Conservation (phyloP, 2,329 filamentous ascomycete genomes). For the Paecilomyces niveus region DNA sequence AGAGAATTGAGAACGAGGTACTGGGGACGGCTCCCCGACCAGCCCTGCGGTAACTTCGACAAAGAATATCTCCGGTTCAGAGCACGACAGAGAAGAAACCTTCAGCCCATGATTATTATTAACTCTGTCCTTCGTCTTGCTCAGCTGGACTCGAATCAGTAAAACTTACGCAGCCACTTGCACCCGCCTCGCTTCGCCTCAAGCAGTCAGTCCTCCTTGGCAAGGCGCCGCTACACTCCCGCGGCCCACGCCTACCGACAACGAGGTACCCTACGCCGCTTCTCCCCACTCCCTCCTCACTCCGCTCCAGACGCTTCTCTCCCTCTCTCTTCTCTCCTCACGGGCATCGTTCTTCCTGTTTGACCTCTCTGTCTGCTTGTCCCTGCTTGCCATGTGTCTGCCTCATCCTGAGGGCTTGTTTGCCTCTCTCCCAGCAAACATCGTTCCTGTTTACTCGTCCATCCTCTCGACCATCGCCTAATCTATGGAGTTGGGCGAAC, state of each 20-base stretch:
- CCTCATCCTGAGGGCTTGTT: not conserved
- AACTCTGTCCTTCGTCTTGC: not conserved
- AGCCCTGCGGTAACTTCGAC: no score
- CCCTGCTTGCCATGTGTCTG: not conserved
- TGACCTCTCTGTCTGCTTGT: not conserved
- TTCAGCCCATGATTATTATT: not conserved
- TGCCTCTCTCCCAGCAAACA: not conserved
- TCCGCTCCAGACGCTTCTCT: not conserved
- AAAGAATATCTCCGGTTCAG: not conserved
- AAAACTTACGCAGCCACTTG: not conserved
- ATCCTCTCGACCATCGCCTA: conserved; percentile 8
- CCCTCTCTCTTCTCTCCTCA: not conserved
- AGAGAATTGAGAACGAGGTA: not conserved
- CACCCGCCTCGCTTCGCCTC: conserved; percentile 1
- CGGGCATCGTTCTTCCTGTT: not conserved
- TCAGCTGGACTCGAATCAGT: not conserved
- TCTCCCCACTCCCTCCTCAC: not conserved
- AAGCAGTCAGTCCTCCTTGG: not conserved
- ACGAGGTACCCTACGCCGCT: not conserved
- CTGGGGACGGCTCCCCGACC: no score
- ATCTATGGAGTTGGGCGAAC: conserved; percentile 26
- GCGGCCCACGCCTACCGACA: not conserved
- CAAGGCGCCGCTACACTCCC: not conserved
- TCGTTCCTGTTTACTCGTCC: not conserved
- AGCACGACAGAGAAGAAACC: not conserved